Conservation (phyloP, 176 grass and related monocot genomes). For the Echinochloa phyllopogon region DNA sequence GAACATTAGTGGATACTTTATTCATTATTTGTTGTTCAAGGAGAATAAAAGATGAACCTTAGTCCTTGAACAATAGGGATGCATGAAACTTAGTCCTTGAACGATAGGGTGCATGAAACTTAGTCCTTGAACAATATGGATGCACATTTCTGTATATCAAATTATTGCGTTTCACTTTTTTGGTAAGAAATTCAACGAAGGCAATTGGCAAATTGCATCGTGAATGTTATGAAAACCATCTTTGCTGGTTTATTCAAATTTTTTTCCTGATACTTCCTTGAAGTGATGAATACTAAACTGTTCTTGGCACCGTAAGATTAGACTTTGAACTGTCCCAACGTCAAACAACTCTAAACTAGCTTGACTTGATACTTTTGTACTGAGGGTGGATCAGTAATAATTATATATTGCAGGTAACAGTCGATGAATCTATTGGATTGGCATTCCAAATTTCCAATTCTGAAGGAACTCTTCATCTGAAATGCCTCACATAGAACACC, state of each 20-base stretch:
- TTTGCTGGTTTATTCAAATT: not conserved
- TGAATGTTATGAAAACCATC: not conserved
- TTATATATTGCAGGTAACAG: slow-evolving; percentile 26
- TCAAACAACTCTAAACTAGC: not conserved
- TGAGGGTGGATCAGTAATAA: not conserved
- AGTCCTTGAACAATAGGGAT: not conserved
- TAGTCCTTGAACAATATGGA: not conserved
- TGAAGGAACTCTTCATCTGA: slow-evolving; percentile 9
- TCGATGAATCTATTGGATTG: slow-evolving; percentile 6
- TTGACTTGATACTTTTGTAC: slow-evolving; percentile 25
- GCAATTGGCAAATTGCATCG: not conserved
- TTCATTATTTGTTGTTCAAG: not conserved
- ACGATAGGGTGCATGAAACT: not conserved
- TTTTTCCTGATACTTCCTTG: slow-evolving; percentile 14
- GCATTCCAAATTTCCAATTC: not conserved
- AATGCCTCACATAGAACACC: not conserved
- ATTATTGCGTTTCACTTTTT: slow-evolving; percentile 6
- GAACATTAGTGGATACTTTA: not conserved
- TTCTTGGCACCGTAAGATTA: not conserved
- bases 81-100: slow-evolving; percentile 5
- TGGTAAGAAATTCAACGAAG: not conserved
- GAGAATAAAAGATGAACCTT: slow-evolving; percentile 8
- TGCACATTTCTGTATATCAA: not conserved
- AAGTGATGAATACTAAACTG: not conserved
- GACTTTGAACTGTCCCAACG: not conserved